phyloP scores from a whole-genome alignment of 73 alveolate species.

The Paramecium tetraurelia region DNA sequence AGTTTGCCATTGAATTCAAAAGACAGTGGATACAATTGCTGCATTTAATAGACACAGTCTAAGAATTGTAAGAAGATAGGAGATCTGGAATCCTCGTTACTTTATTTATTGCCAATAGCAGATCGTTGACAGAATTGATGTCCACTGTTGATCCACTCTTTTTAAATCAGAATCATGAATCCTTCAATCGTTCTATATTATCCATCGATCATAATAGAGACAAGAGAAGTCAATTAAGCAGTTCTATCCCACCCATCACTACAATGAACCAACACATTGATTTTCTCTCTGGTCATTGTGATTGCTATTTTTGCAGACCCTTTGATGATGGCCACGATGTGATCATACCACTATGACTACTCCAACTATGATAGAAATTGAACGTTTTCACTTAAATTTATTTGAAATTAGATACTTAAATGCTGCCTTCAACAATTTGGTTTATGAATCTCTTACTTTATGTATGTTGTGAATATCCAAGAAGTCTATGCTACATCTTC shows the following conservation, averaged over 20 bases:
- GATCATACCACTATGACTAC: slow-evolving; percentile 58
- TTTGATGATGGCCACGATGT: slow-evolving; percentile 50
- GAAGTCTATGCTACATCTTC: slow-evolving; percentile 81
- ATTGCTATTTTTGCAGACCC: slow-evolving; percentile 60
- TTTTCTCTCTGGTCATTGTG: slow-evolving; percentile 36
- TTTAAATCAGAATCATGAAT: slow-evolving; percentile 85
- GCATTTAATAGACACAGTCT: slow-evolving; percentile 89
- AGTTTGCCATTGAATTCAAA: slow-evolving; percentile 87
- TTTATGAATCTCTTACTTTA: slow-evolving; percentile 88
- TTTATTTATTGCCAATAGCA: slow-evolving; percentile 75
- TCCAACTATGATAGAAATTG: slow-evolving; percentile 53
- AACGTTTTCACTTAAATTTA: not conserved
- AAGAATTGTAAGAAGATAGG: slow-evolving; percentile 95
- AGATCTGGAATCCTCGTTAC: slow-evolving; percentile 76
- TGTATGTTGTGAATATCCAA: slow-evolving; percentile 95
- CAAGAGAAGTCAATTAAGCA: slow-evolving; percentile 84
- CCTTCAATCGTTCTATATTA: slow-evolving; percentile 94
- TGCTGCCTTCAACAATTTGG: slow-evolving; percentile 40
- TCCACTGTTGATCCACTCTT: slow-evolving; percentile 96
- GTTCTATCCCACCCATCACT: slow-evolving; percentile 99
- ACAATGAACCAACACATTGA: slow-evolving; percentile 91
- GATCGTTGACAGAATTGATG: slow-evolving; percentile 91
- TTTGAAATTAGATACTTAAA: not conserved
- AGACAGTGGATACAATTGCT: slow-evolving; percentile 79
- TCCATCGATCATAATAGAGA: slow-evolving; percentile 91